phyloP scores from a whole-genome alignment of 805 yeast genomes.

The Candida glaebosa region DNA sequence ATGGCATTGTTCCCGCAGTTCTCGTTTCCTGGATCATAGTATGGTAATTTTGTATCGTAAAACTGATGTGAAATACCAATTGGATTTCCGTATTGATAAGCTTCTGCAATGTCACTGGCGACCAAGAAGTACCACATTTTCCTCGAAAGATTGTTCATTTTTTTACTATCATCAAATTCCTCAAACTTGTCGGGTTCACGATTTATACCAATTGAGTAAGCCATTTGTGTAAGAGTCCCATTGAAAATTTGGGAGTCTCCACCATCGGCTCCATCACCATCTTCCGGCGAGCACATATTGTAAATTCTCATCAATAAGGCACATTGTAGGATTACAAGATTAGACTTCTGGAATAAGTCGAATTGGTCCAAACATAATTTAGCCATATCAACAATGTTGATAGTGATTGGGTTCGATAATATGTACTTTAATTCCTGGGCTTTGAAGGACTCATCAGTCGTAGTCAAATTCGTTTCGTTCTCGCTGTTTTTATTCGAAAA shows the following conservation, averaged over 20 bases:
- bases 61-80: conserved; percentile 23
- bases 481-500: conserved; percentile 31
- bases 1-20: conserved; percentile 30
- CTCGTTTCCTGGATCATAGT: conserved; percentile 30
- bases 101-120: conserved; percentile 27
- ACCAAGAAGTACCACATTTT: conserved; percentile 36
- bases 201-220: conserved; percentile 61
- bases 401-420: conserved; percentile 27
- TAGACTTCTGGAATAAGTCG: conserved; percentile 34
- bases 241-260: conserved; percentile 54
- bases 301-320: conserved; percentile 51
- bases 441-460: conserved; percentile 17
- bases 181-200: conserved; percentile 59
- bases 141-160: conserved; percentile 23
- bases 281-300: conserved; percentile 48
- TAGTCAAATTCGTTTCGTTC: conserved; percentile 26
- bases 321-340: conserved; percentile 51
- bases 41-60: conserved; percentile 29
- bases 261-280: conserved; percentile 59
- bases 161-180: conserved; percentile 20
- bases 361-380: conserved; percentile 35
- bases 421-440: conserved; percentile 24
- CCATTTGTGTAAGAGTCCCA: conserved; percentile 63
- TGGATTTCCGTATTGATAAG: conserved; percentile 33
- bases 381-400: conserved; percentile 29